Evolutionary conservation across 208 protist genomes (phyloP).

Genomic region (Polymyxa betae): DNA sequence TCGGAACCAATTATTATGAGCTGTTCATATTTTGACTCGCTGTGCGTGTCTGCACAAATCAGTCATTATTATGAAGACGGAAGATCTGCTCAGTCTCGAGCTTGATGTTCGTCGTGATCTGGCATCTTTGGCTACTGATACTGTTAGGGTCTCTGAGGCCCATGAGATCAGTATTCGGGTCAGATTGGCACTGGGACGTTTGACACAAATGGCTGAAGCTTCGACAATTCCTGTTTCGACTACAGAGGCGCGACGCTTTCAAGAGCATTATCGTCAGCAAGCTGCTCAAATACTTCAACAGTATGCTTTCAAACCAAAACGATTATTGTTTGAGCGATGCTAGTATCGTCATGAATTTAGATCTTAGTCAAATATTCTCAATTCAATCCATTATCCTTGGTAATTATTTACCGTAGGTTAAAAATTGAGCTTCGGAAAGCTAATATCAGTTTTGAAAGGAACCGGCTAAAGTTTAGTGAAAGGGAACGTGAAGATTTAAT

Average conservation of each 20-base stretch:
- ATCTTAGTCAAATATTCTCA: background rate
- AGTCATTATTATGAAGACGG: no score
- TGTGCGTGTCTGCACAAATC: no score
- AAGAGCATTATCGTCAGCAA: background rate
- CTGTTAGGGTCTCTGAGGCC: background rate
- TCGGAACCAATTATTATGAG: no score
- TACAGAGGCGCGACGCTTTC: background rate
- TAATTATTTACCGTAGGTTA: no score
- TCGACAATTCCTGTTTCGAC: background rate
- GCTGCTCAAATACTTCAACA: no score
- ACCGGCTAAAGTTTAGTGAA: background rate
- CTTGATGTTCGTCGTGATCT: background rate
- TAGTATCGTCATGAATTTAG: background rate
- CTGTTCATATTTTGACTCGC: no score
- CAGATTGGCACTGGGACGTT: background rate
- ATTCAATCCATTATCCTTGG: background rate
- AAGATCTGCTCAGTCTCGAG: background rate
- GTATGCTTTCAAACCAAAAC: background rate
- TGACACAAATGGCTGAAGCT: background rate
- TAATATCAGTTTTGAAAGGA: background rate
- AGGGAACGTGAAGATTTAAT: background rate
- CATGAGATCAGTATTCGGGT: background rate
- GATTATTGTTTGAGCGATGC: background rate
- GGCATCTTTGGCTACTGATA: background rate
- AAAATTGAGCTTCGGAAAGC: constrained; percentile 34